Conservation (phyloP, 768 basidiomycete species). For the Lactarius quietus region DNA sequence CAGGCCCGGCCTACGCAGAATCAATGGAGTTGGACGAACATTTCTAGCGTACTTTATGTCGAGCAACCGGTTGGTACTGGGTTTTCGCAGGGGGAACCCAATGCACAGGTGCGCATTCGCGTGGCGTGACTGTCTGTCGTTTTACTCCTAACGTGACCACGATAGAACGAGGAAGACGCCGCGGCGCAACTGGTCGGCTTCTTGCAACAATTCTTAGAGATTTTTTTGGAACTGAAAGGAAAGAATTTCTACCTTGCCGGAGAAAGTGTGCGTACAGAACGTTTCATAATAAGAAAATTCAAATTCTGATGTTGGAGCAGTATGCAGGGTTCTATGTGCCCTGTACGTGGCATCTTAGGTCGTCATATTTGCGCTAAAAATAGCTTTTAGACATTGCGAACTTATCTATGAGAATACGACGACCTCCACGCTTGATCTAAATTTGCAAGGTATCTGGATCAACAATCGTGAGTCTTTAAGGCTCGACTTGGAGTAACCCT, state of each 20-base stretch:
- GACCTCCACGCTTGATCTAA: slow-evolving; percentile 44
- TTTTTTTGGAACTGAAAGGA: slow-evolving; percentile 68
- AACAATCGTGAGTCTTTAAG: slow-evolving; percentile 54
- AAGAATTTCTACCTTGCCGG: slow-evolving; percentile 70
- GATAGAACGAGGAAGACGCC: slow-evolving; percentile 53
- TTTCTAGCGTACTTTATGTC: slow-evolving; percentile 69
- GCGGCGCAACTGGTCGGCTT: slow-evolving; percentile 58
- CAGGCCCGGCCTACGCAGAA: slow-evolving; percentile 64
- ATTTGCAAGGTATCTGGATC: slow-evolving; percentile 70
- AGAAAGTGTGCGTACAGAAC: slow-evolving; percentile 57
- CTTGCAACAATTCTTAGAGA: slow-evolving; percentile 68
- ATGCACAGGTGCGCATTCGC: slow-evolving; percentile 38
- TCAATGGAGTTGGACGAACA: slow-evolving; percentile 74
- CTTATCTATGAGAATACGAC: slow-evolving; percentile 60
- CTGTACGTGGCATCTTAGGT: slow-evolving; percentile 42
- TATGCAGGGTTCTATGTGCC: slow-evolving; percentile 72
- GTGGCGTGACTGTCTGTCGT: not conserved
- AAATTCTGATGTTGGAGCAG: slow-evolving; percentile 34
- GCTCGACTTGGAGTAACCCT: not conserved
- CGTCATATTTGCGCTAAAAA: not conserved
- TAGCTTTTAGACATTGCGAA: slow-evolving; percentile 60
- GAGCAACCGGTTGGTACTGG: slow-evolving; percentile 82
- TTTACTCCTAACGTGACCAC: not conserved
- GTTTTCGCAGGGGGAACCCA: slow-evolving; percentile 66
- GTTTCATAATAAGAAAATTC: not conserved